These are phyloP conservation scores for Crithidia expoeki DNA, from an alignment of 208 protist genomes.

Conservation along the genomic window DNA sequence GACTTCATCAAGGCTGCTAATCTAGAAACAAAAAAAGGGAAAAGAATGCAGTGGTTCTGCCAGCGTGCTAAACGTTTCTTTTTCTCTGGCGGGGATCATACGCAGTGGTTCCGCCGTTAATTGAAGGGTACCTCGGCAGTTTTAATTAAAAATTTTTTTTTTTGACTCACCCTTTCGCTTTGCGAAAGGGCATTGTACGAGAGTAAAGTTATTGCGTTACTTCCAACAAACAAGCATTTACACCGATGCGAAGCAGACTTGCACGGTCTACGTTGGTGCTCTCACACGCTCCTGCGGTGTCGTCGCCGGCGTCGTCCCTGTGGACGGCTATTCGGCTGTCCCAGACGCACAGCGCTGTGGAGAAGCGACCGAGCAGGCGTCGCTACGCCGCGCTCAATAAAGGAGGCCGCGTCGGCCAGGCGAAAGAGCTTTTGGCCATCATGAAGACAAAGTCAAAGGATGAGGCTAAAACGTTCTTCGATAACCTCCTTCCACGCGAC, in stretches of 20 bases:
- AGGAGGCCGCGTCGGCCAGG: slow-evolving; percentile 48
- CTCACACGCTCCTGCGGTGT: background rate
- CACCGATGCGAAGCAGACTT: background rate
- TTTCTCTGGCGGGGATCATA: too few relatives aligned
- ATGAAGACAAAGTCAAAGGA: slow-evolving; percentile 47
- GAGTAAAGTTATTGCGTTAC: too few relatives aligned
- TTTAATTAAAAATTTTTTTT: too few relatives aligned
- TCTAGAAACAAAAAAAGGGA: too few relatives aligned
- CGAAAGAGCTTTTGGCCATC: slow-evolving; percentile 50
- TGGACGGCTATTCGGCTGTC: slow-evolving; percentile 4
- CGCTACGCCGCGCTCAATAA: slow-evolving; percentile 71
- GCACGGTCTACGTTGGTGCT: background rate
- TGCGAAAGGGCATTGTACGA: too few relatives aligned
- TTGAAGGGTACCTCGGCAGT: too few relatives aligned
- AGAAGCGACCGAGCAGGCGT: slow-evolving; percentile 43
- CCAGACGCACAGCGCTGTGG: background rate
- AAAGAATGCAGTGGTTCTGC: too few relatives aligned
- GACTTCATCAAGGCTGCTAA: too few relatives aligned
- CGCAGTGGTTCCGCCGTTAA: too few relatives aligned
- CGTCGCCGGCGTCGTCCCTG: background rate
- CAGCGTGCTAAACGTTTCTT: too few relatives aligned
- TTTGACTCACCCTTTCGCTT: too few relatives aligned
- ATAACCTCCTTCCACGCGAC: slow-evolving; percentile 61
- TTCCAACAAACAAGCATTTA: too few relatives aligned
- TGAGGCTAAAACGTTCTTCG: slow-evolving; percentile 44